These are phyloP conservation scores for Trichosporon ovoides DNA, from an alignment of 1,284 basidiomycete genomes.

Conservation along the genomic window DNA sequence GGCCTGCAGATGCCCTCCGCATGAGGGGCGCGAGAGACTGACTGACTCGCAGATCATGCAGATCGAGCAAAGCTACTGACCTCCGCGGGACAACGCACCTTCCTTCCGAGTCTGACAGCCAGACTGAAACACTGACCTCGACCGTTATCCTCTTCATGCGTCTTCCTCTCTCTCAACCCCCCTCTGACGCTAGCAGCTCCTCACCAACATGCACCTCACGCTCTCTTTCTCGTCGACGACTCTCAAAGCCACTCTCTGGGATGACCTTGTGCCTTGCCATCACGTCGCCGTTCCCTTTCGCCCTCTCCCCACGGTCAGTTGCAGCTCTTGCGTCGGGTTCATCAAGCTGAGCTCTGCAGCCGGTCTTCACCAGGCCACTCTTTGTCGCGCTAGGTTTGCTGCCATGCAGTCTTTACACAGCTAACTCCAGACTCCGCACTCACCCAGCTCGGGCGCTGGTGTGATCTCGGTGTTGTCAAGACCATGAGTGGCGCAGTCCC, in stretches of 20 bases:
- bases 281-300: not conserved
- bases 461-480: not conserved
- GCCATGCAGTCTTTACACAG: not conserved
- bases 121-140: not conserved
- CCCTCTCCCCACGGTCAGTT: not conserved
- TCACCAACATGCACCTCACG: slow-evolving; percentile 5
- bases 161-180: not conserved
- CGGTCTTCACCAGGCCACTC: not conserved
- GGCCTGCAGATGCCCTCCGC: not conserved
- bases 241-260: not conserved
- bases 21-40: not conserved
- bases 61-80: not conserved
- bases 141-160: not conserved
- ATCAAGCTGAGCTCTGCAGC: not conserved
- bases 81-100: not conserved
- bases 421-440: slow-evolving; percentile 1
- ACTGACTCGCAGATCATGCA: not conserved
- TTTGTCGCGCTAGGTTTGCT: slow-evolving; percentile 2
- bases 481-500: not conserved
- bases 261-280: not conserved
- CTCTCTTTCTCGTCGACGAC: slow-evolving; percentile 6
- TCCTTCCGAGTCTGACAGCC: too few relatives aligned
- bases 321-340: too few relatives aligned
- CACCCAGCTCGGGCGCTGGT: not conserved
- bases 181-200: not conserved